phyloP scores from a whole-genome alignment of 140 eudicot genomes.

The Senecio squalidus region DNA sequence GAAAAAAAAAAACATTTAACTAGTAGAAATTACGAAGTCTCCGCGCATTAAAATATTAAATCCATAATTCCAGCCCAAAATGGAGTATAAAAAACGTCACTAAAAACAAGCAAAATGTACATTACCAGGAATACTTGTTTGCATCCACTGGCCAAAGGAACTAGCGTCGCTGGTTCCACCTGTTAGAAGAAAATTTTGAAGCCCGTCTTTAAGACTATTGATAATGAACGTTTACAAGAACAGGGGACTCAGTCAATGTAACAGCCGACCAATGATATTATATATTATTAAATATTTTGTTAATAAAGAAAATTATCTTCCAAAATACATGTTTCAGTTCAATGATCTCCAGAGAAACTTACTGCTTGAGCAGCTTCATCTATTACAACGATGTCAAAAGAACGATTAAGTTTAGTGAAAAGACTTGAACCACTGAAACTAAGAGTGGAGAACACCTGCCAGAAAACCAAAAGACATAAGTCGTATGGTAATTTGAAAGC shows the following conservation, averaged over 20 bases:
- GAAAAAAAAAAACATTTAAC: neutral
- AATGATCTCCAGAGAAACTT: constrained; percentile 30
- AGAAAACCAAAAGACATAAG: constrained; percentile 9
- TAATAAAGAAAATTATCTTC: neutral
- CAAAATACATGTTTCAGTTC: constrained; percentile 1
- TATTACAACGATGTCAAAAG: constrained; percentile 87
- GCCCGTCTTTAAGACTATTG: neutral
- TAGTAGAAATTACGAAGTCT: neutral
- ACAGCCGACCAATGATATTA: constrained; percentile 3
- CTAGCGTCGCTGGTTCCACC: constrained; percentile 97
- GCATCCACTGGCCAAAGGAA: constrained; percentile 93
- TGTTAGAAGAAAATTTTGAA: constrained; percentile 23
- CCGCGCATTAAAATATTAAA: too few relatives aligned
- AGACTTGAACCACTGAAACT: constrained; percentile 91
- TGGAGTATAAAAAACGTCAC: too few relatives aligned
- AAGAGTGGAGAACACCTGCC: constrained; percentile 97
- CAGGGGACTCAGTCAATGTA: neutral
- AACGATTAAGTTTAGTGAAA: constrained; percentile 67
- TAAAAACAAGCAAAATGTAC: constrained; percentile 4
- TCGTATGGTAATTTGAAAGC: neutral
- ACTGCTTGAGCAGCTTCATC: constrained; percentile 99
- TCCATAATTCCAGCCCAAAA: too few relatives aligned
- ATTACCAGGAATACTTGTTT: constrained; percentile 96
- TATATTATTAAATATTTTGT: neutral
- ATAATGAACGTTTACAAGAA: neutral